A percentile compares a stretch with the other conserved stretches of the same genome.
phyloP scores from a whole-genome alignment of 2,329 filamentous ascomycete species.

The Davidsoniella neocaledoniae region DNA sequence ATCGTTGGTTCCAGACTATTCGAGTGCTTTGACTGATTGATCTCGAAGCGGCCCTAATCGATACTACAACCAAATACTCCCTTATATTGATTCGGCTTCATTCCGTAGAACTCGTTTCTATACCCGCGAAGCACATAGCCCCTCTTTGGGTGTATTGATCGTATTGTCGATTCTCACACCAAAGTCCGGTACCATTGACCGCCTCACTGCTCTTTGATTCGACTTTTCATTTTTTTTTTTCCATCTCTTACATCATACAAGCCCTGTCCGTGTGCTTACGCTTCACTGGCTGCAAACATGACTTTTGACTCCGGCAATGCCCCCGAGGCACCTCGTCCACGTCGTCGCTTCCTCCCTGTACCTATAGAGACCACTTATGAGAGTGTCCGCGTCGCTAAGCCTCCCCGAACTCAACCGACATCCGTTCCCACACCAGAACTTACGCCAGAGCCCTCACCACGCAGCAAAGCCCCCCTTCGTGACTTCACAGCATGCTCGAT shows the following conservation, averaged over 20 bases:
- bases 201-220: neutral
- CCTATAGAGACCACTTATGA: slow-evolving; percentile 58
- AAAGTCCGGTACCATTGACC: neutral
- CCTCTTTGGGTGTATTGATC: neutral
- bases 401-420: slow-evolving; percentile 1
- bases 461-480: slow-evolving; percentile 13
- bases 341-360: slow-evolving; percentile 47
- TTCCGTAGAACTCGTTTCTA: neutral
- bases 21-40: too few relatives aligned
- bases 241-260: neutral
- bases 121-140: neutral
- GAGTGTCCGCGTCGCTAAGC: slow-evolving; percentile 28
- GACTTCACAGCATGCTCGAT: neutral
- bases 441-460: slow-evolving; percentile 36
- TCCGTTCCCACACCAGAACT: slow-evolving; percentile 39
- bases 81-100: neutral
- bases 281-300: slow-evolving; percentile 15
- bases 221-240: neutral
- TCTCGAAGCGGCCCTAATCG: too few relatives aligned
- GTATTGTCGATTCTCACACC: too few relatives aligned
- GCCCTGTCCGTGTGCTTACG: neutral
- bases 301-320: neutral
- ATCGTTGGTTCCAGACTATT: too few relatives aligned
- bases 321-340: slow-evolving; percentile 17
- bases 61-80: too few relatives aligned